Base-by-base conservation (phyloP, 768 basidiomycete species). In the Phanerochaete carnosa region DNA sequence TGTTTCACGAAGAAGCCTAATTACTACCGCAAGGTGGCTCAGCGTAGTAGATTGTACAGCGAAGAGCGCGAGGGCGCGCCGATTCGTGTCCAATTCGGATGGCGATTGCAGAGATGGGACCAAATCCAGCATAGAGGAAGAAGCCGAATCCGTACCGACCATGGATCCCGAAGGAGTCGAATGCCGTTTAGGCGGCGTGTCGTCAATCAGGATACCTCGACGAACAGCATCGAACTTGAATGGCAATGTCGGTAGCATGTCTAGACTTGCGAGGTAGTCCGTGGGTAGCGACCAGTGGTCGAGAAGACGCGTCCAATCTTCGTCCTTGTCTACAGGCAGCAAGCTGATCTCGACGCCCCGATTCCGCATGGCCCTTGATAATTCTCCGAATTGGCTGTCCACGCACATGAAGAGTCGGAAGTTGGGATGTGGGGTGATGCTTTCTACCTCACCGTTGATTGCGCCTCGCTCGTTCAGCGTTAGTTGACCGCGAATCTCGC, bases 311-410 rank as follows among this genome's bases (percentile, higher is more conserved):
- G 55, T 57, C 9, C 32, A n/a, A 64, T 89, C 88, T 60, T 86
- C 83, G 12, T 74, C 64, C 15, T 70, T 67, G 51, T 25, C 12
- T 13, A 45, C 13, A n/a, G 60, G 54, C 11, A 79, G 57, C 57
- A 94, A 66, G 29, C 82, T 80, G 50, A 98, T 81, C 73, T 99
- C 97, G 35, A 97, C 78, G 19, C 96, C 96, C 59, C 97, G 86
- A 74, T 99, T 99, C 26, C 97, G 89, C 97, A 99, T 99, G 1
- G 97, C 97, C 37, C 97, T 83, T 1, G 97, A 98, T 12, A 98
- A 77, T 74, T 99, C 97, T 47, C 97, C 97, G 62, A 89, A 82
- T 62, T 88, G 87, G 29, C 94, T 91, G 69, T 99, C 93, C 55
- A 95, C 86, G 1, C 88, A 85, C 94, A 99, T 96, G 75, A 98